Evolutionary conservation across 306 rosid species (phyloP).

Genomic region (Casuarina equisetifolia): DNA sequence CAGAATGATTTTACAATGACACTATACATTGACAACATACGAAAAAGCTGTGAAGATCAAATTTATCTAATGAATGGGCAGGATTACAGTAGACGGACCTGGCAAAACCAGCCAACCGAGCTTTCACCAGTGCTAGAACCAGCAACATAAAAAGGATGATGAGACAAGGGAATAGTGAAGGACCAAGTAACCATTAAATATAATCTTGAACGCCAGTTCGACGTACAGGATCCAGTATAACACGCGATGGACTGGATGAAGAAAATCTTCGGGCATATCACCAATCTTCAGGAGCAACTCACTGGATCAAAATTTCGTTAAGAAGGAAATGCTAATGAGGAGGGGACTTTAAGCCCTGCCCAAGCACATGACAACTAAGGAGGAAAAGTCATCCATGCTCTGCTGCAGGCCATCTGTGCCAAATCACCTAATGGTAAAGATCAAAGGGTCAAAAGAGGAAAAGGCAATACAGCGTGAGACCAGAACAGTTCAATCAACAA

Average conservation of each 20-base stretch:
- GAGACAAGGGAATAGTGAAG: background rate
- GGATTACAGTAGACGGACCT: background rate
- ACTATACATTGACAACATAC: background rate
- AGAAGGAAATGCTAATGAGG: background rate
- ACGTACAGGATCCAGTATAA: background rate
- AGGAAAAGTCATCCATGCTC: background rate
- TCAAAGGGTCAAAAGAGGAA: background rate
- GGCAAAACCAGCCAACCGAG: background rate
- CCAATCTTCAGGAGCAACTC: background rate
- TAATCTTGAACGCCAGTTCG: background rate
- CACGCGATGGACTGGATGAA: background rate
- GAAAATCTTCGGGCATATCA: background rate
- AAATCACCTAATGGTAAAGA: background rate
- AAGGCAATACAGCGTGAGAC: background rate
- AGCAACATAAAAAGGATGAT: background rate
- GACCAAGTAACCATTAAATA: background rate
- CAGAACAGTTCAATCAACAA: background rate
- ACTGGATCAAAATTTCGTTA: background rate
- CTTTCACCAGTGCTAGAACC: background rate
- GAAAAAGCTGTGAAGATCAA: background rate
- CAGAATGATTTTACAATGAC: background rate
- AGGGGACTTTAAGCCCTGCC: background rate
- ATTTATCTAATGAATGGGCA: background rate
- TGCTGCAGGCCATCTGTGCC: conserved; percentile 6
- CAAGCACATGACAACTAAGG: background rate